These are phyloP conservation scores for Phaseolus coccineus DNA, from an alignment of 331 rosid genomes.

Conservation along the genomic window DNA sequence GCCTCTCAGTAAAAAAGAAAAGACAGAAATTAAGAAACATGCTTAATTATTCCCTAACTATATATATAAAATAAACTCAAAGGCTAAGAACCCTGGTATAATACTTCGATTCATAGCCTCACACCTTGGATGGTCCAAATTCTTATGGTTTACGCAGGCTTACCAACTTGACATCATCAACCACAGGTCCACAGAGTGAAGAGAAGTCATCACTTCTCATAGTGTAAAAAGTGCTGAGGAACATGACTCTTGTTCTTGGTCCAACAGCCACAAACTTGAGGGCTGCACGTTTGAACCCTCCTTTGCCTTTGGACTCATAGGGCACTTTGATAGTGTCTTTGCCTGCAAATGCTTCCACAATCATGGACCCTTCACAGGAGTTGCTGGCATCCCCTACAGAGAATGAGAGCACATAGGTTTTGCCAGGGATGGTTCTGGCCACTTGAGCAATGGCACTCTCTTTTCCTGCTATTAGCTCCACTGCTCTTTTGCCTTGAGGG, in stretches of 20 bases:
- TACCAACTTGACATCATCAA: slow-evolving; percentile 79
- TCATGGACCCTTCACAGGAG: slow-evolving; percentile 89
- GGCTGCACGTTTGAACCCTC: slow-evolving; percentile 81
- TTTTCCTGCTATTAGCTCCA: slow-evolving; percentile 90
- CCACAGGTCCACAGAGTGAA: slow-evolving; percentile 93
- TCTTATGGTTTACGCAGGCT: slow-evolving; percentile 64
- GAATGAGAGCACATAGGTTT: slow-evolving; percentile 72
- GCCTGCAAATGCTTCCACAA: slow-evolving; percentile 89
- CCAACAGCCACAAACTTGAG: slow-evolving; percentile 70
- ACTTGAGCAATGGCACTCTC: slow-evolving; percentile 96
- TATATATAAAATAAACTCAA: not conserved
- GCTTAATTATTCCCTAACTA: slow-evolving; percentile 1
- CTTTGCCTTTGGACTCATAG: slow-evolving; percentile 89
- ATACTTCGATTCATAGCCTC: slow-evolving; percentile 29
- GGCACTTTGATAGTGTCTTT: slow-evolving; percentile 80
- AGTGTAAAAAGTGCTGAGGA: slow-evolving; percentile 86
- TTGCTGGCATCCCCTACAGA: slow-evolving; percentile 90
- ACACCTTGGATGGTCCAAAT: not conserved
- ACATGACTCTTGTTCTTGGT: slow-evolving; percentile 70
- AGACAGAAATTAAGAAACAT: not conserved
- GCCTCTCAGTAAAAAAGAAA: slow-evolving; percentile 15
- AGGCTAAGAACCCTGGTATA: slow-evolving; percentile 33
- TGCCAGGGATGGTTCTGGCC: slow-evolving; percentile 77
- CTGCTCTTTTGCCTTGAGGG: slow-evolving; percentile 79
- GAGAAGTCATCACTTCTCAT: slow-evolving; percentile 96